A percentile compares a stretch with the other conserved stretches of the same genome.
Conservation (phyloP, 139 green algal species). For the Chlamydomonas incerta region DNA sequence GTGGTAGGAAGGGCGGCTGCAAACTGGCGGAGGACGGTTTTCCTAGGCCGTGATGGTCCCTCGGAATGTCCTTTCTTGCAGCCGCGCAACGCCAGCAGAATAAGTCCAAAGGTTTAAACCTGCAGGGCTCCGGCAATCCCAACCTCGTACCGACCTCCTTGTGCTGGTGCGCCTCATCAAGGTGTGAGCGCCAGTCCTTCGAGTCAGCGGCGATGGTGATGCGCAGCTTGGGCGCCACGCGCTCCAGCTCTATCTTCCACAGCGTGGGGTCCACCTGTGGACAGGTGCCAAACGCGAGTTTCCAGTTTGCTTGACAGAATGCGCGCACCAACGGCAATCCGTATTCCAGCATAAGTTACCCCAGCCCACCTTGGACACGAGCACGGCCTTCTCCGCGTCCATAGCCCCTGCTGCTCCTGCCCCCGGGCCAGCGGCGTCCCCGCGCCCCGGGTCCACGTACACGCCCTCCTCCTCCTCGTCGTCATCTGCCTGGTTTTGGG, state of each 20-base stretch:
- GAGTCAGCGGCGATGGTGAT: conserved; percentile 70
- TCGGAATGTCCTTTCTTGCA: no score
- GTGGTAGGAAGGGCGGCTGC: no score
- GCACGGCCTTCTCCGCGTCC: conserved; percentile 53
- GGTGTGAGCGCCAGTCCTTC: conserved; percentile 82
- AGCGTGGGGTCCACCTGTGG: conserved; percentile 69
- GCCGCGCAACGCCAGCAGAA: no score
- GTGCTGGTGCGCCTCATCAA: conserved; percentile 75
- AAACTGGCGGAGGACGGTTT: no score
- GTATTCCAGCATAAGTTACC: no score
- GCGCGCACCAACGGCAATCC: no score
- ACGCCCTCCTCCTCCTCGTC: conserved; percentile 58
- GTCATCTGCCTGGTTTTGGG: background rate
- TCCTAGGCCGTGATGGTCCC: no score
- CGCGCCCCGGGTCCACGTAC: conserved; percentile 39
- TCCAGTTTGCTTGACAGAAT: no score
- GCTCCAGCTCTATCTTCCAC: conserved; percentile 82
- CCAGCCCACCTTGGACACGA: conserved; percentile 55
- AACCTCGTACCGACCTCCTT: conserved; percentile 41
- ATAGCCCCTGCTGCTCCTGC: background rate
- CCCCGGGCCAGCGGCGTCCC: background rate
- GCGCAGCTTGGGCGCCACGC: conserved; percentile 75
- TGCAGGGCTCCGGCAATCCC: no score
- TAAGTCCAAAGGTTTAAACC: no score
- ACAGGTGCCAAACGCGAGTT: no score